phyloP scores from a whole-genome alignment of 2,329 filamentous ascomycete genomes.

The Nemania sp. region DNA sequence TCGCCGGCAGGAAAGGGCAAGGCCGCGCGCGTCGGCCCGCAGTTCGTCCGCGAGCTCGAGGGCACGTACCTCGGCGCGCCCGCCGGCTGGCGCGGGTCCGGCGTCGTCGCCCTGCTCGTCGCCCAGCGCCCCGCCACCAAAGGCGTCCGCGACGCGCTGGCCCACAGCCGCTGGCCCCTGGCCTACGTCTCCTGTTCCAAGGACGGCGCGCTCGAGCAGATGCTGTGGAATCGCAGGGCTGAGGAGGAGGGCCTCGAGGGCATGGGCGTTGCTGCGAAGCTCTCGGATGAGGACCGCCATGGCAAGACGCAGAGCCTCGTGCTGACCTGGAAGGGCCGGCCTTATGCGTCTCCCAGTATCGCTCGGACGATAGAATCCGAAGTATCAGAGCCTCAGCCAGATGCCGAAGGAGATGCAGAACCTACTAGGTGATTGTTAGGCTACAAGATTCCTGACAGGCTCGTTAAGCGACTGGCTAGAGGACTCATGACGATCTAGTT shows the following conservation, averaged over 20 bases:
- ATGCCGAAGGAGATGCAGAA: neutral
- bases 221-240: constrained; percentile 72
- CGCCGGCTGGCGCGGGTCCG: constrained; percentile 66
- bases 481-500: too few species aligned
- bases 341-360: constrained; percentile 9
- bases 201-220: constrained; percentile 64
- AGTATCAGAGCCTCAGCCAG: neutral
- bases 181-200: constrained; percentile 66
- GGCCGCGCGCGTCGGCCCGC: constrained; percentile 53
- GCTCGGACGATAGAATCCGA: neutral
- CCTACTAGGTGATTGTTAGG: neutral
- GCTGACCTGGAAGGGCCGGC: constrained; percentile 55
- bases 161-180: constrained; percentile 69
- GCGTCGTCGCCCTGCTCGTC: constrained; percentile 72
- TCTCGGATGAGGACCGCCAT: constrained; percentile 23
- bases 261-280: constrained; percentile 49
- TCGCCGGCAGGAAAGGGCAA: too few species aligned
- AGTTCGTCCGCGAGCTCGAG: constrained; percentile 72
- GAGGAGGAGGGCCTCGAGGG: constrained; percentile 65
- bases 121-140: constrained; percentile 72
- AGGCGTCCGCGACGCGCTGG: constrained; percentile 74
- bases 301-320: constrained; percentile 47
- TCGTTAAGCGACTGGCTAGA: too few species aligned
- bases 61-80: constrained; percentile 78
- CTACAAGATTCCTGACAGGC: too few species aligned